phyloP scores from a whole-genome alignment of 495 filamentous ascomycete genomes.

The Tuber borchii region DNA sequence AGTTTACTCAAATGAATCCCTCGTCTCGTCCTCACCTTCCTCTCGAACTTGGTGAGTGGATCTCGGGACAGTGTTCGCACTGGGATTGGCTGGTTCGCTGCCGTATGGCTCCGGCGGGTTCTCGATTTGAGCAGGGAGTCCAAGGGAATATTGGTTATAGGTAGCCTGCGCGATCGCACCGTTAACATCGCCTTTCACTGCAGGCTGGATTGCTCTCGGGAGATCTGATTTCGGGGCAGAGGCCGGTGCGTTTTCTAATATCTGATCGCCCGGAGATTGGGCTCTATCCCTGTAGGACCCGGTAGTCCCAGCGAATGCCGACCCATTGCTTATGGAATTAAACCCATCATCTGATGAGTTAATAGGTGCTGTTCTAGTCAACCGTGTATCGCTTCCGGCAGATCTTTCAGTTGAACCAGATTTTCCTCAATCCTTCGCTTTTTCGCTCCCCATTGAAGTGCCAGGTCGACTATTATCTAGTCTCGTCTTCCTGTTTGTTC shows the following conservation, averaged over 20 bases:
- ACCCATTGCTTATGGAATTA: background rate
- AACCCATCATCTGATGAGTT: background rate
- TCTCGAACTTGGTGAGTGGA: no score
- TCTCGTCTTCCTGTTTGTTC: background rate
- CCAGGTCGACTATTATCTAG: background rate
- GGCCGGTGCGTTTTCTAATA: background rate
- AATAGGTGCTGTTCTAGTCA: background rate
- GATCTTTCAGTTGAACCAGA: background rate
- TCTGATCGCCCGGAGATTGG: background rate
- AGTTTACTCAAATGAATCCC: no score
- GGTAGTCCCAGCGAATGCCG: background rate
- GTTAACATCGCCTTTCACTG: no score
- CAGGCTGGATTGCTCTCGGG: no score
- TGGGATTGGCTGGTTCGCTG: no score
- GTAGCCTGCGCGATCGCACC: no score
- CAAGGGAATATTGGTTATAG: no score
- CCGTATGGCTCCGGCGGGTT: no score
- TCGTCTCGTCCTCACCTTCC: no score
- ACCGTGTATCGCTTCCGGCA: background rate
- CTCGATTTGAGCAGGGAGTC: no score
- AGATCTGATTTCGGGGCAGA: no score
- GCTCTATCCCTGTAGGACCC: background rate
- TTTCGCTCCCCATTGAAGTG: background rate
- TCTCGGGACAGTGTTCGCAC: no score
- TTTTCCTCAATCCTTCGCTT: background rate